phyloP scores from a whole-genome alignment of 2,329 filamentous ascomycete species.

The Penicillium palitans region DNA sequence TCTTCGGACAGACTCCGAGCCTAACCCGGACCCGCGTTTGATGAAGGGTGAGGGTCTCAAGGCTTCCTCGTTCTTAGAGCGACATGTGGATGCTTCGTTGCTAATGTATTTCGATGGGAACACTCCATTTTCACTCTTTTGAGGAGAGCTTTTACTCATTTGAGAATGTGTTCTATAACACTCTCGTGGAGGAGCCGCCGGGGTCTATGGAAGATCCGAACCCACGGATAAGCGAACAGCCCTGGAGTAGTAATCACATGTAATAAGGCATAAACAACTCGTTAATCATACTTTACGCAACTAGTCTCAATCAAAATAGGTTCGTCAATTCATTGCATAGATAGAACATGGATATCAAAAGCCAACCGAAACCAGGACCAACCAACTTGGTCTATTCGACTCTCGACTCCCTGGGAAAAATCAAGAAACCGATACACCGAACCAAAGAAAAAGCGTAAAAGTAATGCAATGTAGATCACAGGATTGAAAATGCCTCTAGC shows the following conservation, averaged over 20 bases:
- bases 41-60: neutral
- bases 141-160: no score
- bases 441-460: neutral
- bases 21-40: neutral
- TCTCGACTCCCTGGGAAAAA: neutral
- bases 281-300: neutral
- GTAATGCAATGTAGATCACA: constrained; percentile 8
- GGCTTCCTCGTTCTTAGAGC: neutral
- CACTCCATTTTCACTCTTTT: neutral
- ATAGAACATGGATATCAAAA: constrained; percentile 4
- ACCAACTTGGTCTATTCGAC: neutral
- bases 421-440: neutral
- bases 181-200: neutral
- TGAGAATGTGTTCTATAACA: neutral
- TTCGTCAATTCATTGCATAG: neutral
- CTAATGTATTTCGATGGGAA: neutral
- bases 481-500: constrained; percentile 36
- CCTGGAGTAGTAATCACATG: neutral
- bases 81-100: neutral
- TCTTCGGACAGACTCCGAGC: neutral
- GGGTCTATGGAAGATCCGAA: neutral
- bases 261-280: neutral
- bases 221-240: neutral
- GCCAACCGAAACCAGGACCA: neutral
- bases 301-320: neutral